phyloP scores from a whole-genome alignment of 805 yeast species.

The Danielia oregonensis region DNA sequence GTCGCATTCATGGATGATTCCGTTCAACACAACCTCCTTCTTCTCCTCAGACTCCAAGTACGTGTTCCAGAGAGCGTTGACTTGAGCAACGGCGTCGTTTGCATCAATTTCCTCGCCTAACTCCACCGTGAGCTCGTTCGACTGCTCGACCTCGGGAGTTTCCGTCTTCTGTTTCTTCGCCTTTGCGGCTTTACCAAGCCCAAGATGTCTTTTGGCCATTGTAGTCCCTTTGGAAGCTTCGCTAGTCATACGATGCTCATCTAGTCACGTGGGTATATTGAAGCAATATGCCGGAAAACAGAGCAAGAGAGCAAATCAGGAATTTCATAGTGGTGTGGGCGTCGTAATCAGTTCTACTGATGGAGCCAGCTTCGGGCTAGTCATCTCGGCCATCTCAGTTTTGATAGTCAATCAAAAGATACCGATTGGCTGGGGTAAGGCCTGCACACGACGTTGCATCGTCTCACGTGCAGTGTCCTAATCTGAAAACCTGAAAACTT shows the following conservation, averaged over 20 bases:
- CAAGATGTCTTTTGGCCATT: constrained; percentile 32
- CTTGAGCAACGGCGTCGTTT: constrained; percentile 75
- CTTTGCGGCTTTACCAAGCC: constrained; percentile 32
- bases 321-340: no score
- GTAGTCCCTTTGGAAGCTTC: no score
- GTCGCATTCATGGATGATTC: constrained; percentile 91
- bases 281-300: no score
- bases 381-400: no score
- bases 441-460: no score
- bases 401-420: no score
- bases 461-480: constrained; percentile 15
- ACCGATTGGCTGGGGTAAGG: no score
- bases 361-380: no score
- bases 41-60: constrained; percentile 55
- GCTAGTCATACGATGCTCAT: no score
- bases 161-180: constrained; percentile 23
- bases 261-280: no score
- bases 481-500: constrained; percentile 4
- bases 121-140: constrained; percentile 49
- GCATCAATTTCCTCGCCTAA: constrained; percentile 66
- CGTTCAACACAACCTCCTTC: constrained; percentile 66
- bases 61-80: constrained; percentile 68
- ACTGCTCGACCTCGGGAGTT: constrained; percentile 2
- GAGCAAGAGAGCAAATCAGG: no score
- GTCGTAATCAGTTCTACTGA: no score